Evolutionary conservation across 2,329 filamentous ascomycete species (phyloP), one percentile per base, ranked within the genome.

Genomic region (Graphilbum fragrans): DNA sequence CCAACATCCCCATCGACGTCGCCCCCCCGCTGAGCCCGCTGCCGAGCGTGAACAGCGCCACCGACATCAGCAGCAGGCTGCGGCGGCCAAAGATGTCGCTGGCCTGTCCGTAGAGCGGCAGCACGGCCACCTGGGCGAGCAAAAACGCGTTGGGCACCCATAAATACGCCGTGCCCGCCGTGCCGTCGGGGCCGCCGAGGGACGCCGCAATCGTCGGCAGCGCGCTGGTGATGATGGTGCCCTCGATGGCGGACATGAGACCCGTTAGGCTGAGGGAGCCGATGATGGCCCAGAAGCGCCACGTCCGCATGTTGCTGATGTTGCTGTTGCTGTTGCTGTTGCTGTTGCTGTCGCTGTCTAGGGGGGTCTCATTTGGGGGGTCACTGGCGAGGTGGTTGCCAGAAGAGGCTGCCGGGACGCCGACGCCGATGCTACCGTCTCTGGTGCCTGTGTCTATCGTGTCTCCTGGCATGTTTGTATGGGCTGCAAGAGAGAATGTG

Each of bases 51-150:
- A 45, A 43, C 14, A 43, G 35, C 2, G 58, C 56, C 29, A 60
- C 60, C 1, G 73, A 77, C 49, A 80, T 76, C 6, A 86, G 62
- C 10, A 86, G 61, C 48, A 71, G 75, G 53, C 67, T 52, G 52
- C 84, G 83, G 14, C 44, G 44, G 12, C 44, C 44, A 20, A 39
- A 45, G 18, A 42, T 14, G 29, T 42, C 34, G 27, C 47, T 51
- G 10, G 54, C 45, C 48, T 54, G 52, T 34, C 52, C 51, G 36
- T 81, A 86, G 1, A 86, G 60, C 1, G 82, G 83, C 54, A 87
- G 82, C 50, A 82, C 14, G 14, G 32, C 32, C 32, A 17, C 17
- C 32, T 45, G 45, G 36, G 49, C 47, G 35, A 54, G 37, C 34
- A 53, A 50, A 38, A 51, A 56, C 32, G 34, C 50, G 35, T 56